Percentiles rank a stretch among this genome's conserved stretches.
phyloP scores from a whole-genome alignment of 2,329 filamentous ascomycete species.

The Phaeosphaeriaceae sp. region DNA sequence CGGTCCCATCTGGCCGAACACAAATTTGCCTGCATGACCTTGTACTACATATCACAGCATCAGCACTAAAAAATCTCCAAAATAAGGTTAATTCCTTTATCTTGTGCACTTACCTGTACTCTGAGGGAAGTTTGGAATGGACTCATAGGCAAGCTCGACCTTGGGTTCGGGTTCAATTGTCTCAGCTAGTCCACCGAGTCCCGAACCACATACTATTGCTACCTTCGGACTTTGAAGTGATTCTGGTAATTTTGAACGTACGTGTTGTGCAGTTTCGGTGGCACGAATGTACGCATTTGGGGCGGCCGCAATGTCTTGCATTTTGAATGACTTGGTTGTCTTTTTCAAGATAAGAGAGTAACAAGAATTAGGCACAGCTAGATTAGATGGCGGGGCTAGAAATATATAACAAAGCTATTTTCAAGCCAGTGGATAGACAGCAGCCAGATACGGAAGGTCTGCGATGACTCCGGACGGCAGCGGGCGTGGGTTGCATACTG shows the following conservation, averaged over 20 bases:
- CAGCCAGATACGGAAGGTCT: slow-evolving; percentile 26
- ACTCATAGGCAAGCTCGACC: slow-evolving; percentile 62
- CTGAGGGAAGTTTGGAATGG: slow-evolving; percentile 67
- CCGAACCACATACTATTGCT: slow-evolving; percentile 70
- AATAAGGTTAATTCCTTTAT: background rate
- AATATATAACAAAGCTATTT: slow-evolving; percentile 2
- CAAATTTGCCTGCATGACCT: slow-evolving; percentile 69
- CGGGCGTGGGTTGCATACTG: slow-evolving; percentile 19
- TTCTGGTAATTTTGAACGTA: slow-evolving; percentile 58
- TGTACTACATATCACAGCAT: slow-evolving; percentile 47
- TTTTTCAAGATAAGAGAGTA: background rate
- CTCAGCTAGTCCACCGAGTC: slow-evolving; percentile 65
- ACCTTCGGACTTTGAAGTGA: slow-evolving; percentile 61
- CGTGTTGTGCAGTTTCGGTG: slow-evolving; percentile 58
- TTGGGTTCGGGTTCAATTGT: slow-evolving; percentile 59
- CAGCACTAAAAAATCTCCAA: background rate
- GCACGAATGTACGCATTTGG: slow-evolving; percentile 52
- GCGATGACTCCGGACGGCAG: slow-evolving; percentile 11
- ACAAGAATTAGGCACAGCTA: background rate
- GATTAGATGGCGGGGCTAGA: background rate
- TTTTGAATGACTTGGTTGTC: slow-evolving; percentile 5
- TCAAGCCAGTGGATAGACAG: slow-evolving; percentile 22
- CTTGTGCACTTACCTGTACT: slow-evolving; percentile 60
- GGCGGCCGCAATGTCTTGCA: slow-evolving; percentile 34
- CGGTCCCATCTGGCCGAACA: slow-evolving; percentile 65